Percentiles rank a stretch among this genome's conserved stretches.
phyloP scores from a whole-genome alignment of 2,329 filamentous ascomycete genomes.

The Ampelomyces quisqualis region DNA sequence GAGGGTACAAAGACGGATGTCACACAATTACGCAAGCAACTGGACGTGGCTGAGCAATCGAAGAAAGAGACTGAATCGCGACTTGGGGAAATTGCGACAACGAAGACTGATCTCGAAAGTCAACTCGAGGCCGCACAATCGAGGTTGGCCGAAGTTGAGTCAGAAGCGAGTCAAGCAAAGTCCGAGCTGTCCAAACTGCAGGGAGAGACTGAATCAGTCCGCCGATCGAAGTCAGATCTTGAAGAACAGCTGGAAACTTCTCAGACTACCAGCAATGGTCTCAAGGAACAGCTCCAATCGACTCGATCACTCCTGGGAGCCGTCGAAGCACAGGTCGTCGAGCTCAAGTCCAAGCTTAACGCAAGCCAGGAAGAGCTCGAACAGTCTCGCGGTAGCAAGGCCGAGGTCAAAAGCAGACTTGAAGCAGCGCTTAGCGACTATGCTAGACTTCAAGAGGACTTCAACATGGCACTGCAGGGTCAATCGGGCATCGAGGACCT shows the following conservation, averaged over 20 bases:
- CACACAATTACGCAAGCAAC: slow-evolving; percentile 10
- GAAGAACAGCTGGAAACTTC: slow-evolving; percentile 19
- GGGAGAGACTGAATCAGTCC: slow-evolving; percentile 12
- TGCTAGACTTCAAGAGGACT: slow-evolving; percentile 20
- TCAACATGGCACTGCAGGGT: slow-evolving; percentile 14
- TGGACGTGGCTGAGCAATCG: slow-evolving; percentile 7
- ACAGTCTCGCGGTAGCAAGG: slow-evolving; percentile 15
- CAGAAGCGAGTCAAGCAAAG: slow-evolving; percentile 10
- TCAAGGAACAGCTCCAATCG: slow-evolving; percentile 16
- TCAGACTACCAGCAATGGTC: slow-evolving; percentile 15
- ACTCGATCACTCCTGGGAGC: slow-evolving; percentile 16
- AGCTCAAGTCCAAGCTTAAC: slow-evolving; percentile 13
- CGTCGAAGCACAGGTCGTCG: slow-evolving; percentile 11
- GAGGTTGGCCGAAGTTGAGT: slow-evolving; percentile 13
- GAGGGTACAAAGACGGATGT: slow-evolving; percentile 14
- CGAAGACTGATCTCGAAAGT: slow-evolving; percentile 1
- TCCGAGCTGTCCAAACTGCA: slow-evolving; percentile 19
- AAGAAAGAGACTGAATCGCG: slow-evolving; percentile 11
- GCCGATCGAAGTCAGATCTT: slow-evolving; percentile 22
- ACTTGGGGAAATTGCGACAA: slow-evolving; percentile 5
- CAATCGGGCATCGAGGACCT: slow-evolving; percentile 18
- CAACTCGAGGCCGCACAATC: slow-evolving; percentile 12
- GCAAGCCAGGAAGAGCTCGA: slow-evolving; percentile 21
- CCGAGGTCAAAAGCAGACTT: slow-evolving; percentile 18
- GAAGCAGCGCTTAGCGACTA: slow-evolving; percentile 15